phyloP scores from a whole-genome alignment of 305 asterid genomes.

The Plantago lanceolata region DNA sequence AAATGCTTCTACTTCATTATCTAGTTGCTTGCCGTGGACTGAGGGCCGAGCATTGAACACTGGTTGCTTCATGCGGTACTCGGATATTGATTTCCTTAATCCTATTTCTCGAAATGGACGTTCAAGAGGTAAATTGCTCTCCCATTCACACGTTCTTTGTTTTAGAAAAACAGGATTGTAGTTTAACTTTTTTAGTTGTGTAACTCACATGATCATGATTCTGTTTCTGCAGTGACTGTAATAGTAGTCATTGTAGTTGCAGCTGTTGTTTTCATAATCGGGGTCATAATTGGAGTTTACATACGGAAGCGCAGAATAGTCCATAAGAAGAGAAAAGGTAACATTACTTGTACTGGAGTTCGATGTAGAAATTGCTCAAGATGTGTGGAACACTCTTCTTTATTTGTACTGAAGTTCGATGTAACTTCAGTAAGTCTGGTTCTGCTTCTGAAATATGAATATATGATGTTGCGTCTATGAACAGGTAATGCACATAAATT shows the following conservation, averaged over 20 bases:
- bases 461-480: conserved; percentile 18
- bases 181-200: no score
- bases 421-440: background rate
- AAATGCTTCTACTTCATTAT: background rate
- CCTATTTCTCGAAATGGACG: background rate
- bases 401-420: no score
- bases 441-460: background rate
- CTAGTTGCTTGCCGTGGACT: conserved; percentile 8
- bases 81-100: conserved; percentile 10
- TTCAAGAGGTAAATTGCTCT: conserved; percentile 9
- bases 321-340: conserved; percentile 11
- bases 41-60: conserved; percentile 8
- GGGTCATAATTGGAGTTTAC: conserved; percentile 3
- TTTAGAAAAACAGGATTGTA: background rate
- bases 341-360: no score
- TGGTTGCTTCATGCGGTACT: conserved; percentile 7
- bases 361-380: background rate
- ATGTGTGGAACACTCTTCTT: background rate
- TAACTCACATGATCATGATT: background rate
- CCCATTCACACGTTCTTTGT: background rate
- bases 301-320: conserved; percentile 1
- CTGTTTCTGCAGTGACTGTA: conserved; percentile 2
- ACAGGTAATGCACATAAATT: conserved; percentile 43
- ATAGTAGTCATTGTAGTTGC: background rate
- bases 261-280: conserved; percentile 4